Conservation (phyloP, 148 eudicot genomes). For the Rhododendron griersonianum region DNA sequence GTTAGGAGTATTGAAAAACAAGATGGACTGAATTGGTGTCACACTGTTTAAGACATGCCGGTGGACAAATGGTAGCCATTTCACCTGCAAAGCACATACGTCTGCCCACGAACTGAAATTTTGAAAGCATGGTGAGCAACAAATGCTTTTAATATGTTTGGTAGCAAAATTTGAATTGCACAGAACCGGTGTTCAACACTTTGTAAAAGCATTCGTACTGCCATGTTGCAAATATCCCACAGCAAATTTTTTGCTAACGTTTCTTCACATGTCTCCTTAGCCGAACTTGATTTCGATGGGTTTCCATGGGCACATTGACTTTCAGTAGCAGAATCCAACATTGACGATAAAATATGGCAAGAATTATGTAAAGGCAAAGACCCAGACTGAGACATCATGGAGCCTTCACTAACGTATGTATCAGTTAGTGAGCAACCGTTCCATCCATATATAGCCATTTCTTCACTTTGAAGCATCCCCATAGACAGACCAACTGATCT, state of each 20-base stretch:
- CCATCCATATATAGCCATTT: constrained; percentile 43
- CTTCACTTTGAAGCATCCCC: constrained; percentile 55
- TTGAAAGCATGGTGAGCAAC: constrained; percentile 32
- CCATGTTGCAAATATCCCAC: constrained; percentile 66
- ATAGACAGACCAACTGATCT: constrained; percentile 59
- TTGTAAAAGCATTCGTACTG: constrained; percentile 65
- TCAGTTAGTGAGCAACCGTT: constrained; percentile 22
- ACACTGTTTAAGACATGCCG: not conserved
- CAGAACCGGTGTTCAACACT: constrained; percentile 73
- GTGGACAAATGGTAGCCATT: constrained; percentile 7
- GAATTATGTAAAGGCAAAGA: constrained; percentile 48
- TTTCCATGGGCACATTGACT: constrained; percentile 25
- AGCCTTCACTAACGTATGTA: constrained; percentile 9
- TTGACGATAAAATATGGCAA: constrained; percentile 59
- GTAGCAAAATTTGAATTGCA: constrained; percentile 65
- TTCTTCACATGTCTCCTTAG: constrained; percentile 21
- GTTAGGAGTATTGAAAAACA: constrained; percentile 4
- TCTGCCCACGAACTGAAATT: constrained; percentile 48
- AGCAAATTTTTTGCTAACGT: constrained; percentile 52
- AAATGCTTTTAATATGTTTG: constrained; percentile 58
- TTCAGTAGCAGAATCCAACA: constrained; percentile 53
- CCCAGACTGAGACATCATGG: constrained; percentile 15
- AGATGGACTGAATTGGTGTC: not conserved
- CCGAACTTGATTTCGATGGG: constrained; percentile 20
- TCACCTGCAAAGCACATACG: constrained; percentile 55